phyloP scores from a whole-genome alignment of 371 early-diverging fungal species.

The Mucor mucedo region DNA sequence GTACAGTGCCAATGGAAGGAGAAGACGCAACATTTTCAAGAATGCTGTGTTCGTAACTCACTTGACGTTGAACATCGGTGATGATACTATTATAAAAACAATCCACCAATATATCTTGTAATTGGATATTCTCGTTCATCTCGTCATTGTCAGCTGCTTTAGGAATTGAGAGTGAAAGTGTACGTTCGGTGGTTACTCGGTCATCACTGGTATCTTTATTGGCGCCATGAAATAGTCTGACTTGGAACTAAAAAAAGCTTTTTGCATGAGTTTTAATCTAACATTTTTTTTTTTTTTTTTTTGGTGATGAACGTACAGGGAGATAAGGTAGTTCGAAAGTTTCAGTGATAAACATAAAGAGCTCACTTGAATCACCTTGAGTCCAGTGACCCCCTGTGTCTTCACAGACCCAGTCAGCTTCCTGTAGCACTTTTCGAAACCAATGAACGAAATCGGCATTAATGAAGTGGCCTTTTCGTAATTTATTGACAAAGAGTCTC shows the following conservation, averaged over 20 bases:
- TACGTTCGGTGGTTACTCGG: constrained; percentile 60
- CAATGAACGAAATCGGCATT: constrained; percentile 52
- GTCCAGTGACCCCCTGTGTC: constrained; percentile 37
- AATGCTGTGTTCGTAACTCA: constrained; percentile 7
- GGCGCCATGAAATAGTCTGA: constrained; percentile 64
- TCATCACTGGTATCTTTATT: constrained; percentile 55
- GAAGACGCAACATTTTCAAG: constrained; percentile 20
- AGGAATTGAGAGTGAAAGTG: constrained; percentile 55
- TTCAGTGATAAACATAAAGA: constrained; percentile 62
- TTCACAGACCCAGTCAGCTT: constrained; percentile 50
- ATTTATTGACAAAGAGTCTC: constrained; percentile 59
- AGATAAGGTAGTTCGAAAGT: constrained; percentile 61
- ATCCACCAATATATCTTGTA: constrained; percentile 36
- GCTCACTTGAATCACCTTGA: constrained; percentile 62
- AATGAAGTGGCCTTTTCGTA: constrained; percentile 56
- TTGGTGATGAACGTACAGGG: constrained; percentile 37
- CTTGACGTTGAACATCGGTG: constrained; percentile 33
- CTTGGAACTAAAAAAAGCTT: constrained; percentile 37
- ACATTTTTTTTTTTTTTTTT: neutral
- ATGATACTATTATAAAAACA: constrained; percentile 41
- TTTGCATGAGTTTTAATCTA: neutral
- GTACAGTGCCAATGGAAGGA: constrained; percentile 14
- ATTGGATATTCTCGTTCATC: constrained; percentile 9
- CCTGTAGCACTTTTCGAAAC: constrained; percentile 49
- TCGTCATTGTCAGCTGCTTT: neutral